Evolutionary conservation across 192 early-diverging fungal species (phyloP).

Genomic region (Podila epicladia): DNA sequence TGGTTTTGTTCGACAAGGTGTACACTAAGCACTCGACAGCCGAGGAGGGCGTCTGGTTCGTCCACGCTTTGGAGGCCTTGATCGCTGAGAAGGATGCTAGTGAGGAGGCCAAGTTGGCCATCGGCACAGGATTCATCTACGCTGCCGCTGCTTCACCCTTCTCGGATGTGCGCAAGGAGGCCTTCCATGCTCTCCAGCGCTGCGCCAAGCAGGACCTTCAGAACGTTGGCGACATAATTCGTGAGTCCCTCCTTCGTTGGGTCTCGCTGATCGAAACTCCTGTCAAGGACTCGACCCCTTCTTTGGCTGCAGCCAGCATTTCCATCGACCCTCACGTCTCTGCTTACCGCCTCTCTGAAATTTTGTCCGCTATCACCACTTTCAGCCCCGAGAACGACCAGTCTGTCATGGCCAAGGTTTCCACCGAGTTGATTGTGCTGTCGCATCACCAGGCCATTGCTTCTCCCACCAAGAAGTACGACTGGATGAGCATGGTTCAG

Average conservation of each 20-base stretch:
- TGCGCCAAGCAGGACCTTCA: constrained; percentile 37
- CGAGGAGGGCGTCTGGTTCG: constrained; percentile 74
- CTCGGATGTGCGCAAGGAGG: constrained; percentile 51
- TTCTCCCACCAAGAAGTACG: constrained; percentile 71
- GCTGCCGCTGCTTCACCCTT: constrained; percentile 57
- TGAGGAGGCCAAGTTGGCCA: constrained; percentile 40
- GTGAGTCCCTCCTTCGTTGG: constrained; percentile 57
- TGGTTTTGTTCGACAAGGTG: constrained; percentile 85
- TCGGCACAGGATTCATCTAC: constrained; percentile 67
- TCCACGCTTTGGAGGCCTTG: constrained; percentile 64
- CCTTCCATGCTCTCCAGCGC: constrained; percentile 53
- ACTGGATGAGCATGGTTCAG: constrained; percentile 89
- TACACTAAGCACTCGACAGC: constrained; percentile 74
- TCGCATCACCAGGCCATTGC: constrained; percentile 65
- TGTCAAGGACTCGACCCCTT: constrained; percentile 59
- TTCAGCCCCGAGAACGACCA: constrained; percentile 43
- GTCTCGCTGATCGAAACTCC: constrained; percentile 56
- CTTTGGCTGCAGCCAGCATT: constrained; percentile 25
- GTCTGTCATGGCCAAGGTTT: constrained; percentile 43
- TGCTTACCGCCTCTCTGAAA: constrained; percentile 59
- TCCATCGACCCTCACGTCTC: constrained; percentile 41
- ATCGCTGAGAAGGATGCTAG: constrained; percentile 52
- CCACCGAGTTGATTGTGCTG: constrained; percentile 58
- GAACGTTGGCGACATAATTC: constrained; percentile 45
- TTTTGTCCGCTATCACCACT: constrained; percentile 59